These are phyloP conservation scores for Diaporthe sp. DNA, from an alignment of 2,329 filamentous ascomycete genomes.

Conservation along the genomic window DNA sequence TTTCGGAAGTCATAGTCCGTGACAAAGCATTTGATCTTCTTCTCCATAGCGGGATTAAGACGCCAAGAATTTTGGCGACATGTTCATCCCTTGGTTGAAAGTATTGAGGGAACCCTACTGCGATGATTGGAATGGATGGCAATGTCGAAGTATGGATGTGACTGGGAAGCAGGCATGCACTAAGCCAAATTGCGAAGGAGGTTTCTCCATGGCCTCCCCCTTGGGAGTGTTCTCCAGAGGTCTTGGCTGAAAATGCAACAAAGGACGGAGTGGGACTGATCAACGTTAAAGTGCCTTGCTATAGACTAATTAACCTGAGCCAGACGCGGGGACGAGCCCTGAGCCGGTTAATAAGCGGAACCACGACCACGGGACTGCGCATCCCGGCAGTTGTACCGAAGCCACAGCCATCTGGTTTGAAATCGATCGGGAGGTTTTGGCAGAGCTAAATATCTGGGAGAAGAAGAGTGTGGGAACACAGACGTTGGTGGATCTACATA, in stretches of 20 bases:
- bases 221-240: neutral
- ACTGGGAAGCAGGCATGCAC: neutral
- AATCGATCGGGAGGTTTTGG: neutral
- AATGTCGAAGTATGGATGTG: conserved; percentile 11
- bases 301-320: conserved; percentile 15
- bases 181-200: conserved; percentile 15
- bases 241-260: conserved; percentile 21
- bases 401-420: neutral
- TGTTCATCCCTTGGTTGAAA: neutral
- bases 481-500: neutral
- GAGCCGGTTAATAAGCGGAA: conserved; percentile 13
- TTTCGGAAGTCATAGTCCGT: conserved; percentile 9
- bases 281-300: neutral
- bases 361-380: neutral
- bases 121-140: conserved; percentile 10
- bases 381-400: conserved; percentile 18
- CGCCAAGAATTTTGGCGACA: conserved; percentile 13
- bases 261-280: conserved; percentile 10
- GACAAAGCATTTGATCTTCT: conserved; percentile 7
- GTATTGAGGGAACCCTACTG: neutral
- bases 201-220: neutral
- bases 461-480: no score
- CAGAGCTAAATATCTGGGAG: neutral
- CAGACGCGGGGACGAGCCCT: neutral
- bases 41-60: neutral